Percentiles rank a stretch among this genome's conserved stretches.
Evolutionary conservation across 371 early-diverging fungal genomes (phyloP).

Genomic region (Mortierella sp.): DNA sequence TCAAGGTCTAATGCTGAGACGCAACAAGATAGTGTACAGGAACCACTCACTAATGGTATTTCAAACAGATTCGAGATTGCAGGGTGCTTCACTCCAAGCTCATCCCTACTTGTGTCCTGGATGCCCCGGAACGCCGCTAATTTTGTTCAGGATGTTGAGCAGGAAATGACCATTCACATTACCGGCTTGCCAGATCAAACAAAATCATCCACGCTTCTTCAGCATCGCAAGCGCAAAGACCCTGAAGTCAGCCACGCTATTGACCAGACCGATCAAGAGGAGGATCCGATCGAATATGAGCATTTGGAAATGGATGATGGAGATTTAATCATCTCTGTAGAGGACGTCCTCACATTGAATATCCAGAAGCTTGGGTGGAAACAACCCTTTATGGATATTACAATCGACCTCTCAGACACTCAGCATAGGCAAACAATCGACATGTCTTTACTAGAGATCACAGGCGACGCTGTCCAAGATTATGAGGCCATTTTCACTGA

Average conservation of each 20-base stretch:
- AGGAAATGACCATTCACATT: conserved; percentile 35
- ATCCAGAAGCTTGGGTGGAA: conserved; percentile 50
- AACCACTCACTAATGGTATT: too few relatives aligned
- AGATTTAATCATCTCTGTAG: conserved; percentile 29
- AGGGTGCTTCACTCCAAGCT: conserved; percentile 48
- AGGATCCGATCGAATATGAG: conserved; percentile 30
- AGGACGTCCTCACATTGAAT: conserved; percentile 11
- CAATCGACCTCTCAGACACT: conserved; percentile 13
- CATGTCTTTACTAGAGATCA: conserved; percentile 21
- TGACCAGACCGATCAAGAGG: conserved; percentile 15
- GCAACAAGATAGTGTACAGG: background rate
- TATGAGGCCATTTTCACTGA: conserved; percentile 25
- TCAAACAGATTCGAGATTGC: conserved; percentile 12
- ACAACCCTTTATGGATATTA: conserved; percentile 39
- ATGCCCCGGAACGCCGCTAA: conserved; percentile 18
- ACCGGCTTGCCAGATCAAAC: conserved; percentile 36
- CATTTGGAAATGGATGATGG: conserved; percentile 43
- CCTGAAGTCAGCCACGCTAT: conserved; percentile 41
- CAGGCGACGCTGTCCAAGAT: conserved; percentile 37
- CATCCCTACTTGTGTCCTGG: conserved; percentile 49
- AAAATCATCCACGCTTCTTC: conserved; percentile 31
- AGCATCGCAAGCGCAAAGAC: conserved; percentile 40
- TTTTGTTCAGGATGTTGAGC: conserved; percentile 40
- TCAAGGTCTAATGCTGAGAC: background rate
- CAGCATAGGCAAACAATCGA: conserved; percentile 13